These are phyloP conservation scores for Pisolithus microcarpus DNA, from an alignment of 768 basidiomycete genomes.

Conservation along the genomic window DNA sequence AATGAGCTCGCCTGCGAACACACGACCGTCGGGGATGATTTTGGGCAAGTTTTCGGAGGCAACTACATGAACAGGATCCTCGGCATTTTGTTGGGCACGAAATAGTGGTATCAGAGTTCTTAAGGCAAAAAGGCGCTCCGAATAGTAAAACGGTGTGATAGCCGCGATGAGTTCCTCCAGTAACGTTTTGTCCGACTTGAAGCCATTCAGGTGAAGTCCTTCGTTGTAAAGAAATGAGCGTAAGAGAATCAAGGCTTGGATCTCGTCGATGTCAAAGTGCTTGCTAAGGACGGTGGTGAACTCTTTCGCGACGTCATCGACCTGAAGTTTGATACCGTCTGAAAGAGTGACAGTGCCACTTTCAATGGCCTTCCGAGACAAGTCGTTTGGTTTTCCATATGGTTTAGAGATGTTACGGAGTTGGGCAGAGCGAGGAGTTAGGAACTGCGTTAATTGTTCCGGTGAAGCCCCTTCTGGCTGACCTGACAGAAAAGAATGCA, in stretches of 20 bases:
- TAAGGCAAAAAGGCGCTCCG: constrained; percentile 67
- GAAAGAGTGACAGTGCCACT: constrained; percentile 61
- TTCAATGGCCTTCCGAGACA: constrained; percentile 61
- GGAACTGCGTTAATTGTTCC: constrained; percentile 53
- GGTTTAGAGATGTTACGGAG: constrained; percentile 53
- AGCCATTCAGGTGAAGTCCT: constrained; percentile 49
- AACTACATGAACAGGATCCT: constrained; percentile 46
- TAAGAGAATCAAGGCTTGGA: constrained; percentile 68
- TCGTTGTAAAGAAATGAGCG: constrained; percentile 76
- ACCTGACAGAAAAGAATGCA: constrained; percentile 54
- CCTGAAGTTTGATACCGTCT: constrained; percentile 53
- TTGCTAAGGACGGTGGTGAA: constrained; percentile 65
- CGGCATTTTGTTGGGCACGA: constrained; percentile 54
- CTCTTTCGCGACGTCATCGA: constrained; percentile 67
- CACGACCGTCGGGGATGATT: constrained; percentile 55
- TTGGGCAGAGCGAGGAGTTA: constrained; percentile 49
- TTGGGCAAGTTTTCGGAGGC: constrained; percentile 49
- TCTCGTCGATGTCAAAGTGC: constrained; percentile 70
- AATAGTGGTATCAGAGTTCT: constrained; percentile 71
- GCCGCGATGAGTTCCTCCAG: constrained; percentile 43
- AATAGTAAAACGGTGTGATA: constrained; percentile 75
- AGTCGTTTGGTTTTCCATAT: constrained; percentile 62
- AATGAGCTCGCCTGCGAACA: constrained; percentile 58
- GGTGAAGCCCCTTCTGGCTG: constrained; percentile 50
- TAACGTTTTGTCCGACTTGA: constrained; percentile 34